Percentiles rank a stretch among this genome's conserved stretches.
phyloP scores from a whole-genome alignment of 2,329 filamentous ascomycete species.

The Pyricularia sp. region DNA sequence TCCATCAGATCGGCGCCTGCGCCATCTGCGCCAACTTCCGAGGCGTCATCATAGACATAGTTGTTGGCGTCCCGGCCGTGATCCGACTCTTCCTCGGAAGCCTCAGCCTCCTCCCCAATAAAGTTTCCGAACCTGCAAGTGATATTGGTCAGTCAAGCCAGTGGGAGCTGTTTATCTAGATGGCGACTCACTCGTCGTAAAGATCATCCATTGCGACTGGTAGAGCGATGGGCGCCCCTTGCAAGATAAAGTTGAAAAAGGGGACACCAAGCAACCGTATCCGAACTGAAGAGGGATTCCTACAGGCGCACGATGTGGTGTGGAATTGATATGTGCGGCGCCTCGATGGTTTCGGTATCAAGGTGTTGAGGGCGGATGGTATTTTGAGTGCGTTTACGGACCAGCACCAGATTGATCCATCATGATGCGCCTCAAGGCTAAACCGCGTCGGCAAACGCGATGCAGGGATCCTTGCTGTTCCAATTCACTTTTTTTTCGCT shows the following conservation, averaged over 20 bases:
- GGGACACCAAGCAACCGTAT: neutral
- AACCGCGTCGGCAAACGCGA: neutral
- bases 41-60: constrained; percentile 74
- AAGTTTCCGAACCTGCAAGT: constrained; percentile 83
- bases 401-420: neutral
- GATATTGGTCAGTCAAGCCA: neutral
- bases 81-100: constrained; percentile 80
- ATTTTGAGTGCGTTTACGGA: neutral
- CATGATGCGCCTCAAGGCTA: neutral
- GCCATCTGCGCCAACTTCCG: constrained; percentile 51
- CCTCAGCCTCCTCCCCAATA: constrained; percentile 80
- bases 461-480: neutral
- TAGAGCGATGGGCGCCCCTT: neutral
- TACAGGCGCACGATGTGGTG: neutral
- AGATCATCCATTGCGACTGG: constrained; percentile 66
- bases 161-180: neutral
- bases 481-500: neutral
- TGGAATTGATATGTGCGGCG: neutral
- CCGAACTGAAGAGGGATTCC: neutral
- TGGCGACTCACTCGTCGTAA: constrained; percentile 71
- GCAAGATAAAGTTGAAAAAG: neutral
- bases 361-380: neutral
- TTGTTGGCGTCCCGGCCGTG: constrained; percentile 62
- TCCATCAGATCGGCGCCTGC: constrained; percentile 87
- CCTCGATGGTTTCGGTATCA: neutral